phyloP scores from a whole-genome alignment of 441 rosid genomes.

The Bocquillonia castaneifolia region DNA sequence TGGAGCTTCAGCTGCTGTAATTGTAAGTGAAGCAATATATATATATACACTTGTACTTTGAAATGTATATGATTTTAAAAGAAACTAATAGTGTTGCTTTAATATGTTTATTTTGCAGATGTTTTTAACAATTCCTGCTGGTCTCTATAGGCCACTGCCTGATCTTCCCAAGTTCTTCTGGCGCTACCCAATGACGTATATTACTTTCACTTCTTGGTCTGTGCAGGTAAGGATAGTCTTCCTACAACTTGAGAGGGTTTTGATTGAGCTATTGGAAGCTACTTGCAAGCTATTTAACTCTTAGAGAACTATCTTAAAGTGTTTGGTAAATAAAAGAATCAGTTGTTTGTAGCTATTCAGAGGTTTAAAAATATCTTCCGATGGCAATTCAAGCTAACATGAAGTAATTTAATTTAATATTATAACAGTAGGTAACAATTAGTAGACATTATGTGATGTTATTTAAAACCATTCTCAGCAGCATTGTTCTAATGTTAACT shows the following conservation, averaged over 20 bases:
- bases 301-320: too few relatives aligned
- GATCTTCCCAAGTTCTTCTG: conserved; percentile 36
- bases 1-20: conserved; percentile 35
- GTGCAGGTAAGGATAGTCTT: conserved; percentile 12
- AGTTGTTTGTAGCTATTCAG: too few relatives aligned
- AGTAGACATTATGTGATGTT: too few relatives aligned
- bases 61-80: not conserved
- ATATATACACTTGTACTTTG: not conserved
- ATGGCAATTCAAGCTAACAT: too few relatives aligned
- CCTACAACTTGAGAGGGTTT: too few relatives aligned
- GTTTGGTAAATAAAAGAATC: too few relatives aligned
- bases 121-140: conserved; percentile 37
- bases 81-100: not conserved
- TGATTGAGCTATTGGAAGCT: too few relatives aligned
- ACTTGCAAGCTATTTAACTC: too few relatives aligned
- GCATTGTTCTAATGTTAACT: not conserved
- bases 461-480: not conserved
- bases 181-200: conserved; percentile 12
- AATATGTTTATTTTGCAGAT: conserved; percentile 4
- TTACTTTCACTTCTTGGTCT: conserved; percentile 16
- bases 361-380: too few relatives aligned
- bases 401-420: too few relatives aligned
- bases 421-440: too few relatives aligned
- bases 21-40: conserved; percentile 14
- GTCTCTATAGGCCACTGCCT: conserved; percentile 51